These are phyloP conservation scores for Solanum sejunctum DNA, from an alignment of 257 asterid species.

Conservation along the genomic window DNA sequence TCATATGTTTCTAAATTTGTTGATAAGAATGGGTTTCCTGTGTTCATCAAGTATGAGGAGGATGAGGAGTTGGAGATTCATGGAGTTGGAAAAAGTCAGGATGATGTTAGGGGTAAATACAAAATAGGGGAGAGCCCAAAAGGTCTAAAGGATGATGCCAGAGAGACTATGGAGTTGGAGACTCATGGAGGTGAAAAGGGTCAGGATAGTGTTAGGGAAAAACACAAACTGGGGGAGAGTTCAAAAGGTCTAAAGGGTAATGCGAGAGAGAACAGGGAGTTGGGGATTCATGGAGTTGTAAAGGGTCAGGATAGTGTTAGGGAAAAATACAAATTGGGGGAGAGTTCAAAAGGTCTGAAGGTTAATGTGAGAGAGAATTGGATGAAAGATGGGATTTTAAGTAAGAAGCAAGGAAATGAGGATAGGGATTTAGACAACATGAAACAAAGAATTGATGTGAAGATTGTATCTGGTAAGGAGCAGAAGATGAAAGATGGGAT, in stretches of 20 bases:
- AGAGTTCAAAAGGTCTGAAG: not conserved
- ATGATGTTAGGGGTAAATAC: too few relatives aligned
- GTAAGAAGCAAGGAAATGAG: not conserved
- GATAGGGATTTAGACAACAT: not conserved
- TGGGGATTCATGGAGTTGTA: not conserved
- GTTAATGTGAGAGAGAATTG: not conserved
- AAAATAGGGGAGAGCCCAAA: too few relatives aligned
- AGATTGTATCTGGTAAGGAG: not conserved
- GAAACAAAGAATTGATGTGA: not conserved
- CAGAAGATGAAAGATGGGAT: not conserved
- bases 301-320: not conserved
- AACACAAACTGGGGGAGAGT: not conserved
- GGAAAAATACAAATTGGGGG: not conserved
- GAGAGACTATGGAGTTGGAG: not conserved
- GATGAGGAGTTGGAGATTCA: not conserved
- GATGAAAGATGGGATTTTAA: not conserved
- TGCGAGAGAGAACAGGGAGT: not conserved
- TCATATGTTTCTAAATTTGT: constrained; percentile 6
- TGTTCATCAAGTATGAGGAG: not conserved
- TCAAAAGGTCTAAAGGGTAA: not conserved
- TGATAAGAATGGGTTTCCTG: not conserved
- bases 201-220: not conserved
- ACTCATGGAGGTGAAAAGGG: not conserved
- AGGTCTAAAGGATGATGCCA: not conserved
- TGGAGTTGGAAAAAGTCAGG: not conserved